Evolutionary conservation across 2,329 filamentous ascomycete genomes (phyloP).

Genomic region (Falciphora oryzae): DNA sequence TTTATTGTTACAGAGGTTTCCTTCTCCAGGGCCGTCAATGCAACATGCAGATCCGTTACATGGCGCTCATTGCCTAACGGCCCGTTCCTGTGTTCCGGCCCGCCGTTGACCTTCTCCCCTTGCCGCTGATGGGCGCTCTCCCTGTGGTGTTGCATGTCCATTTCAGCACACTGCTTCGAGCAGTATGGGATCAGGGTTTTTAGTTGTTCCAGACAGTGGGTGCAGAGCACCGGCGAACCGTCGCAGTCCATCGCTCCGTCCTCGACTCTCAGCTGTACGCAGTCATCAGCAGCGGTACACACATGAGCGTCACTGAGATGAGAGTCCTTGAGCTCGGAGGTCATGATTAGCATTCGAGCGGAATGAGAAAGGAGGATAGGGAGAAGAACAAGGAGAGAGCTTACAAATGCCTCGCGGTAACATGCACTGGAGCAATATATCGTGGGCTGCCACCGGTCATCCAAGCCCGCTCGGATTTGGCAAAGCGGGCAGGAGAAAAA

Average conservation of each 20-base stretch:
- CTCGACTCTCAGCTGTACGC: constrained; percentile 19
- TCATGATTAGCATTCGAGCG: not conserved
- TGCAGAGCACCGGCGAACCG: constrained; percentile 22
- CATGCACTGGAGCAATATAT: constrained; percentile 25
- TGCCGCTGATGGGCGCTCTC: constrained; percentile 24
- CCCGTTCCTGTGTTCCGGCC: constrained; percentile 2
- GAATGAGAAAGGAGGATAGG: not conserved
- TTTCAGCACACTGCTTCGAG: constrained; percentile 23
- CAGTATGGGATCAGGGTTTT: constrained; percentile 26
- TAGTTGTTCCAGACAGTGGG: constrained; percentile 25
- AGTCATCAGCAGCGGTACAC: constrained; percentile 20
- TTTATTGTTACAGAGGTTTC: constrained; percentile 3
- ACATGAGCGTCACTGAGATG: constrained; percentile 20
- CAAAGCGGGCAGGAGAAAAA: constrained; percentile 23
- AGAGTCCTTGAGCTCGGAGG: constrained; percentile 13
- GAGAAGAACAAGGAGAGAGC: not conserved
- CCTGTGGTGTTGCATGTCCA: constrained; percentile 27
- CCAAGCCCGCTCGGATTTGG: constrained; percentile 18
- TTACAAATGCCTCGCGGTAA: constrained; percentile 15
- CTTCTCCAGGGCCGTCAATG: constrained; percentile 3
- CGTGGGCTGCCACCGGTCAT: constrained; percentile 16
- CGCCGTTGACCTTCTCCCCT: not conserved
- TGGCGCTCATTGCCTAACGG: not conserved
- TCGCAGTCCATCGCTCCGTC: constrained; percentile 17
- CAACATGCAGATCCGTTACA: not conserved